Evolutionary conservation across 495 filamentous ascomycete genomes (phyloP).

Genomic region (Aspergillus steynii): DNA sequence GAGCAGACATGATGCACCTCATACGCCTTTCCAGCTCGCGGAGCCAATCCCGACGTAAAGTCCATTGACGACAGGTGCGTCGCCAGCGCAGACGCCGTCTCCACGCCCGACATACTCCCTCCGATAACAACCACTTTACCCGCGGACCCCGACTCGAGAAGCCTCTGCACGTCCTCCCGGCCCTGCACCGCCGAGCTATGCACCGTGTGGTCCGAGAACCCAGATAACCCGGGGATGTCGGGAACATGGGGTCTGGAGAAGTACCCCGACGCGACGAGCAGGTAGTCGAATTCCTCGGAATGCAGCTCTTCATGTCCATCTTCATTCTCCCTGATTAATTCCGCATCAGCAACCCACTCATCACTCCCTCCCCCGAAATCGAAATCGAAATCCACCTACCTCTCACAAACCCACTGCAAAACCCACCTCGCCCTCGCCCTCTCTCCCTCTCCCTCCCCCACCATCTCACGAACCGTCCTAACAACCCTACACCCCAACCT

Average conservation of each 20-base stretch:
- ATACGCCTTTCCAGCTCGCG: slow-evolving; percentile 33
- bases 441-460: background rate
- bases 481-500: slow-evolving; percentile 55
- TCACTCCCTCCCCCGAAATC: background rate
- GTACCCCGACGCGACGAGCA: slow-evolving; percentile 75
- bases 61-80: slow-evolving; percentile 62
- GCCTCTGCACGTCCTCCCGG: slow-evolving; percentile 23
- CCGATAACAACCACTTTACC: slow-evolving; percentile 78
- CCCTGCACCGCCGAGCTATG: slow-evolving; percentile 59
- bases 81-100: slow-evolving; percentile 72
- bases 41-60: slow-evolving; percentile 38
- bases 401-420: slow-evolving; percentile 43
- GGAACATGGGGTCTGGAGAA: slow-evolving; percentile 66
- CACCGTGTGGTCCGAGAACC: slow-evolving; percentile 39
- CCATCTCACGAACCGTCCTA: slow-evolving; percentile 36
- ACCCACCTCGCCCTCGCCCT: slow-evolving; percentile 46
- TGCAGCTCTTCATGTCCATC: slow-evolving; percentile 8
- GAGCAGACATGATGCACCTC: slow-evolving; percentile 68
- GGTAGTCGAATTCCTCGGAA: slow-evolving; percentile 62
- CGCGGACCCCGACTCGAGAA: slow-evolving; percentile 14
- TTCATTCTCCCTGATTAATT: background rate
- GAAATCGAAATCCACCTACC: slow-evolving; percentile 20
- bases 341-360: background rate
- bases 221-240: slow-evolving; percentile 35
- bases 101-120: slow-evolving; percentile 80